These are phyloP conservation scores for Botryosphaeria dothidea DNA, from an alignment of 2,329 filamentous ascomycete genomes.

Conservation along the genomic window DNA sequence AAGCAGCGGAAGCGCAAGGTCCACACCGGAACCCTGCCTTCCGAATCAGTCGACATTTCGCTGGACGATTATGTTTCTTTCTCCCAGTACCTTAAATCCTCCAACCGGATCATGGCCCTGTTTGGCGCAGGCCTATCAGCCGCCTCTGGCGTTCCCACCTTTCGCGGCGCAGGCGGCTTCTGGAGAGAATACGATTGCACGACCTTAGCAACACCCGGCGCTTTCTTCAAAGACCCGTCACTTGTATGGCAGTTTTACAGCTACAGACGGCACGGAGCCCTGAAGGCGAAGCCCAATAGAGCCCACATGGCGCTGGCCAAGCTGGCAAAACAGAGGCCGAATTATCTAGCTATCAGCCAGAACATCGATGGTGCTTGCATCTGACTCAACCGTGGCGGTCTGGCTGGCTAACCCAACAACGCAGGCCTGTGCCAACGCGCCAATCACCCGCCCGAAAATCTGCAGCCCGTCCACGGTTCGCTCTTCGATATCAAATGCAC, in stretches of 20 bases:
- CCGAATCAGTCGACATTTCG: neutral
- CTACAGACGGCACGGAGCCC: conserved; percentile 20
- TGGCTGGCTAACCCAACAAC: neutral
- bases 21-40: neutral
- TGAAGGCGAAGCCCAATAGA: conserved; percentile 25
- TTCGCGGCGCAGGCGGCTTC: conserved; percentile 25
- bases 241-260: conserved; percentile 27
- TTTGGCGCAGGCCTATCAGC: conserved; percentile 29
- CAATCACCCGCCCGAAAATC: conserved; percentile 17
- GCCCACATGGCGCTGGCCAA: conserved; percentile 27
- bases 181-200: conserved; percentile 25
- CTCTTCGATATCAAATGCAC: conserved; percentile 25
- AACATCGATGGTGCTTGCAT: conserved; percentile 24
- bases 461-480: conserved; percentile 24
- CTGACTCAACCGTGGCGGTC: neutral
- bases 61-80: neutral
- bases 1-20: conserved; percentile 8
- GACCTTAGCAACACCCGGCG: neutral
- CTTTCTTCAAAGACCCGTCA: conserved; percentile 25
- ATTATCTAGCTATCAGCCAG: conserved; percentile 27
- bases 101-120: conserved; percentile 26
- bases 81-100: conserved; percentile 22
- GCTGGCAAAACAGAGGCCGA: conserved; percentile 22
- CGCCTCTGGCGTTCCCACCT: conserved; percentile 29
- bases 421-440: conserved; percentile 24